These are phyloP conservation scores for Cardamine resedifolia DNA, from an alignment of 345 rosid species.

Conservation along the genomic window DNA sequence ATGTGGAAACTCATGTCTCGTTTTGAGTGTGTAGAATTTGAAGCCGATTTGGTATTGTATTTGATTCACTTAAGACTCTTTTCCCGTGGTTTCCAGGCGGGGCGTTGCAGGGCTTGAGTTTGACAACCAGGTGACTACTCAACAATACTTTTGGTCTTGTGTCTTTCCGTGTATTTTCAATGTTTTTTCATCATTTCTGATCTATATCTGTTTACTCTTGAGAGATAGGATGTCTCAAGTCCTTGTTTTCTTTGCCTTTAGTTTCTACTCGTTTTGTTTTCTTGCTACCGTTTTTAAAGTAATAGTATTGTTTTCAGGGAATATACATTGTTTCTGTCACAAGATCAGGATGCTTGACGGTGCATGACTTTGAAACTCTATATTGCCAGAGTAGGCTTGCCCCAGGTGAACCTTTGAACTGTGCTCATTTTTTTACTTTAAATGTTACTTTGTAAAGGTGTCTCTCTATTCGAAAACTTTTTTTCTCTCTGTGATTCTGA, in stretches of 20 bases:
- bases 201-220: not conserved
- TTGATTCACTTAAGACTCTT: not conserved
- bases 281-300: not conserved
- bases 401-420: slow-evolving; percentile 26
- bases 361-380: slow-evolving; percentile 85
- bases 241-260: not conserved
- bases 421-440: not conserved
- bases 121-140: slow-evolving; percentile 64
- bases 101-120: slow-evolving; percentile 75
- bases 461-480: not conserved
- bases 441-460: not conserved
- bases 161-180: not conserved
- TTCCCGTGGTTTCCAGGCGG: slow-evolving; percentile 42
- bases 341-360: slow-evolving; percentile 75
- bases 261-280: slow-evolving; percentile 1
- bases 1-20: not conserved
- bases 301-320: slow-evolving; percentile 54
- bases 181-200: slow-evolving; percentile 1
- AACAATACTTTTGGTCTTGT: not conserved
- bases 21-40: not conserved
- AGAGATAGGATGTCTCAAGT: not conserved
- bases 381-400: slow-evolving; percentile 51
- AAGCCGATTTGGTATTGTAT: not conserved
- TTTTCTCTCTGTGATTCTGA: not conserved
- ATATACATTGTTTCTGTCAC: slow-evolving; percentile 77